phyloP scores from a whole-genome alignment of 495 filamentous ascomycete species.

The Talaromyces liani region DNA sequence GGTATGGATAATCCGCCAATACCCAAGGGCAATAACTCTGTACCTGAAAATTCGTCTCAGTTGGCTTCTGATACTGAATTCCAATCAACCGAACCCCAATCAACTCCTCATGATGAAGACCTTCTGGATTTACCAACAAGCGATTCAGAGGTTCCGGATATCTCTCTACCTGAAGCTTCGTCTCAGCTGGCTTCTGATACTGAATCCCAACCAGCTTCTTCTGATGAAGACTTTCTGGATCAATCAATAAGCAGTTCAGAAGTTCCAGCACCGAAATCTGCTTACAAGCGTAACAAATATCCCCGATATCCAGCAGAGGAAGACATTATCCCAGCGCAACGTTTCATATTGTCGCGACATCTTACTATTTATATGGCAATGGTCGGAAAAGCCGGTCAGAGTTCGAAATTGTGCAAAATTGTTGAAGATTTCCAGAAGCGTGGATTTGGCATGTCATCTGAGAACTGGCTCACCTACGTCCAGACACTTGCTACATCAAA shows the following conservation, averaged over 20 bases:
- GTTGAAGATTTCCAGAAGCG: conserved; percentile 43
- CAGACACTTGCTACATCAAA: conserved; percentile 40
- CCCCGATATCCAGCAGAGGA: conserved; percentile 1
- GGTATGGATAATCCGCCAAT: neutral
- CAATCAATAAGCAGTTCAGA: neutral
- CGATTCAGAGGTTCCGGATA: too few species aligned
- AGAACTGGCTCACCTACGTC: conserved; percentile 46
- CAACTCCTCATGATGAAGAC: neutral
- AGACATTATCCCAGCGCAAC: conserved; percentile 44
- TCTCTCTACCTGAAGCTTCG: neutral
- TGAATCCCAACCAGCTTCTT: neutral
- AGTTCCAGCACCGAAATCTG: neutral
- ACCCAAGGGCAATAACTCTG: neutral
- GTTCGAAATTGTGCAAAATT: conserved; percentile 36
- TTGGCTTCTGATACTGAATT: neutral
- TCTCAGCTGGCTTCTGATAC: neutral
- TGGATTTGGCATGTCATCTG: conserved; percentile 60
- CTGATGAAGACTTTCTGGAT: neutral
- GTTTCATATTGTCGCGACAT: conserved; percentile 49
- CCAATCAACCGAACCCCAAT: neutral
- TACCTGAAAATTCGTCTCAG: neutral
- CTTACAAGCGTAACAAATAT: neutral
- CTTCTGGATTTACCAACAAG: too few species aligned
- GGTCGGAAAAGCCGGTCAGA: conserved; percentile 39
- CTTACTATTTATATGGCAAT: conserved; percentile 55